Percentiles rank a stretch among this genome's conserved stretches.
phyloP scores from a whole-genome alignment of 1,139 yeast genomes.

The Geotrichum carabidarum region DNA sequence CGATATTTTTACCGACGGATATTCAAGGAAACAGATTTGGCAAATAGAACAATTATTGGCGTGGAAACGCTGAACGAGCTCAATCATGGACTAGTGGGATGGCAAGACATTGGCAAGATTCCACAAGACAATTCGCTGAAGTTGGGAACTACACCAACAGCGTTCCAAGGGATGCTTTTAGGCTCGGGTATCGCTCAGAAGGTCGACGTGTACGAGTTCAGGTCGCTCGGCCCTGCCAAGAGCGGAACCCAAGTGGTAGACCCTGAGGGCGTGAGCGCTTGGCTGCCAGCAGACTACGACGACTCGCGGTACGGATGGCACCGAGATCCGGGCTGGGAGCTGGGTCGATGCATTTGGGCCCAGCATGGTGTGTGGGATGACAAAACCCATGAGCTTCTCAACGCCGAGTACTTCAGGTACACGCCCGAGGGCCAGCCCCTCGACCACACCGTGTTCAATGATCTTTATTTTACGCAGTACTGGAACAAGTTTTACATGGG shows the following conservation, averaged over 20 bases:
- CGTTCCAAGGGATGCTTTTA: constrained; percentile 38
- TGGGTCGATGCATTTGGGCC: constrained; percentile 77
- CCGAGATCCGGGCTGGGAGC: constrained; percentile 57
- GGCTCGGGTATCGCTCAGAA: constrained; percentile 69
- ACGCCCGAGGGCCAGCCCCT: constrained; percentile 38
- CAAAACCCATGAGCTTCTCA: constrained; percentile 34
- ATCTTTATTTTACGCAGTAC: constrained; percentile 55
- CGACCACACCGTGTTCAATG: constrained; percentile 52
- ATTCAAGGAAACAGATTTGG: constrained; percentile 47
- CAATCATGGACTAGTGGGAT: constrained; percentile 40
- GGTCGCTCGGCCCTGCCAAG: constrained; percentile 58
- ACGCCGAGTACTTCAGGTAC: constrained; percentile 47
- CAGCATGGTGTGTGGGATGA: constrained; percentile 70
- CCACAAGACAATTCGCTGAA: constrained; percentile 29
- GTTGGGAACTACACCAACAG: constrained; percentile 34
- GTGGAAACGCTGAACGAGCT: constrained; percentile 89
- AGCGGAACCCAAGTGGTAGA: constrained; percentile 41
- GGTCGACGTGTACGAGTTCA: constrained; percentile 60
- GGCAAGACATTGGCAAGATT: constrained; percentile 26
- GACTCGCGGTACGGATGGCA: constrained; percentile 68
- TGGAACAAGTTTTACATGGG: constrained; percentile 46
- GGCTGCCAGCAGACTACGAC: constrained; percentile 46
- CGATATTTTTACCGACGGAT: constrained; percentile 52
- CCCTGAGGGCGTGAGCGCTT: constrained; percentile 60
- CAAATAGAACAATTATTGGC: constrained; percentile 53